phyloP scores from a whole-genome alignment of 2,329 filamentous ascomycete species.

The Arthrobotrys conoides region DNA sequence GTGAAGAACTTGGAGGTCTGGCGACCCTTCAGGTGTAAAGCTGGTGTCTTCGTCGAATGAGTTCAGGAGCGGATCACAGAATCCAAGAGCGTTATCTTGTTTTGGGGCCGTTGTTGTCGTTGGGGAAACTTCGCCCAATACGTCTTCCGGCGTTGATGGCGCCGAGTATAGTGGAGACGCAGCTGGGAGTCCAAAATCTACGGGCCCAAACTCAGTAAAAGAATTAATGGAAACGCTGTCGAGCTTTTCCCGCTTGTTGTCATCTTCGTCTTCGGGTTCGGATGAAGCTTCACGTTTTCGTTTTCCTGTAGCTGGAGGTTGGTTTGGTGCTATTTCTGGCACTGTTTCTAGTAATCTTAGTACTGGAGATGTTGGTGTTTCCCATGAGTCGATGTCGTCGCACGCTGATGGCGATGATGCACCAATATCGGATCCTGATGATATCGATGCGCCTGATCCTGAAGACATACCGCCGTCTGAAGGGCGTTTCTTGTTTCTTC shows the following conservation, averaged over 20 bases:
- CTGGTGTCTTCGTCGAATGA: constrained; percentile 58
- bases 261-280: constrained; percentile 38
- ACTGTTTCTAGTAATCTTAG: constrained; percentile 50
- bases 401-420: constrained; percentile 55
- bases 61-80: constrained; percentile 54
- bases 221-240: constrained; percentile 46
- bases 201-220: constrained; percentile 42
- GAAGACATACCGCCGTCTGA: constrained; percentile 43
- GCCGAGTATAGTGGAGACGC: constrained; percentile 49
- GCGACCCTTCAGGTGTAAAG: constrained; percentile 58
- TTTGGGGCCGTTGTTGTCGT: constrained; percentile 18
- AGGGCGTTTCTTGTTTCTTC: constrained; percentile 52
- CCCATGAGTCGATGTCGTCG: constrained; percentile 56
- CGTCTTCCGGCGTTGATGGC: constrained; percentile 43
- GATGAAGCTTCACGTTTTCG: constrained; percentile 48
- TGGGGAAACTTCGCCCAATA: constrained; percentile 36
- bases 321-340: constrained; percentile 41
- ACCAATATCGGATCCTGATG: constrained; percentile 52
- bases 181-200: constrained; percentile 35
- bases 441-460: constrained; percentile 55
- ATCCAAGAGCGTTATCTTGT: constrained; percentile 29
- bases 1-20: constrained; percentile 44
- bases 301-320: constrained; percentile 41
- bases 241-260: constrained; percentile 36
- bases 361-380: constrained; percentile 44